Evolutionary conservation across 805 yeast species (phyloP), one percentile per base, ranked within the genome.

Genomic region (Priceomyces haplophilus): DNA sequence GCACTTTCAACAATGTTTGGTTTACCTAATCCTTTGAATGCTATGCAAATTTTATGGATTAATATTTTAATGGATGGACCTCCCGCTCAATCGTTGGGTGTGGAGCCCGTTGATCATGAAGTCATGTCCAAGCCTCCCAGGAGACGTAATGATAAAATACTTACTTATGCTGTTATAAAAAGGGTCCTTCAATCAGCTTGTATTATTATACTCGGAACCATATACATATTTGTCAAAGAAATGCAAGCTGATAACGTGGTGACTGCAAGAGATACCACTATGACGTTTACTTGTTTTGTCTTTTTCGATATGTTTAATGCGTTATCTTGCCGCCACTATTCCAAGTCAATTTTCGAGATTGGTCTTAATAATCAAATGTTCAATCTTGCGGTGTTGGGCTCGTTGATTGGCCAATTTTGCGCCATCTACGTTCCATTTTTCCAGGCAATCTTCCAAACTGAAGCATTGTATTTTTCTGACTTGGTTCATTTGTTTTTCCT

Each of bases 1-100:
- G 96, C 96, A 1, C 70, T 90, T 50, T 76, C 96, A 1, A 91
- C 98, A 1, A 67, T 90, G 43, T 82, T 90, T 58, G 87, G 87
- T 45, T 73, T 91, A 46, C 96, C 97, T 39, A 90, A 88, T 54
- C 99, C 99, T 8, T 75, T 91, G 54, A 91, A 91, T 60, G 97
- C 99, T 21, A 91, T 91, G 99, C 98, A 93, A 72, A 93, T 91
- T 54, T 72, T 91, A 55, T 91, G 98, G 97, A 91, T 91, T 61
- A 91, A 91, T 62, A 93, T 91, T 49, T 75, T 91, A 44, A 91
- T 91, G 99, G 99, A 91, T 68, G 99, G 99, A 1, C 99, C 99
- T 8, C 99, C 99, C 3, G 98, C 98, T 1, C 99, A 91, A 68
- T 86, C 96, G 0, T 72, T 91, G 34, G 99, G 99, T 45, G 98